Base-by-base conservation (phyloP, 768 basidiomycete species). In the Phylloporus rhodoxanthus region DNA sequence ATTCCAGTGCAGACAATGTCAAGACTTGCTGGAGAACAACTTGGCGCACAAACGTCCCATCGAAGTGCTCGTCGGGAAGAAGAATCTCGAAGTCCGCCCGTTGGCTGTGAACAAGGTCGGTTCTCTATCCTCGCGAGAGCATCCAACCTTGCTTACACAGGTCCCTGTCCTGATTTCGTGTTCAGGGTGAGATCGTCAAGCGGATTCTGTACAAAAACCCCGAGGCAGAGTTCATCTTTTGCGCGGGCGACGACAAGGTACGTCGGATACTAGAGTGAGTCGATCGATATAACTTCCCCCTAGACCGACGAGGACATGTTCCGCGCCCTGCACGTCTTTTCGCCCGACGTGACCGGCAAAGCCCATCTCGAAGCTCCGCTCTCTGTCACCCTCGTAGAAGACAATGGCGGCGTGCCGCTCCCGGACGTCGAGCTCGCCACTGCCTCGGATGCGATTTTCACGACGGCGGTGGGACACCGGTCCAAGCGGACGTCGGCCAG, bases 291-390 rank as follows among this genome's bases (percentile, higher is more conserved):
- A 14, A 21, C 11, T 8, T 2, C 5, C 8, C 21, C 17, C 23
- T 28, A 87, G 89, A 94, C 94, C 42, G 92, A 97, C 73, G 95
- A 99, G 72, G 95, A 99, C 73, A 99, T 99, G 95, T 97, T 97
- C 87, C 85, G 93, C 56, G 78, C 91, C 0, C 75, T 95, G 1
- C 76, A 81, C 20, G 73, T 85, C 54, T 87, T 87, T 71, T 70
- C 72, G 0, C 57, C 73, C 1, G 33, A 59, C 13, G 32, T 42
- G 1, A 65, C 60, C 25, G 73, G 56, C 41, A 73, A 71, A 50
- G 69, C 75, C 11, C 68, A 67, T 8, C 76, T 87, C 72, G 73
- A 81, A 58, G 76, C 70, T 47, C 87, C 80, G 19, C 70, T 84
- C 48, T 82, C 66, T 55, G 75, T 64, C 64, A 73, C 68, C 7